Evolutionary conservation across 2,329 filamentous ascomycete species (phyloP), one percentile per base, ranked within the genome.

Genomic region (Knufia fluminis): DNA sequence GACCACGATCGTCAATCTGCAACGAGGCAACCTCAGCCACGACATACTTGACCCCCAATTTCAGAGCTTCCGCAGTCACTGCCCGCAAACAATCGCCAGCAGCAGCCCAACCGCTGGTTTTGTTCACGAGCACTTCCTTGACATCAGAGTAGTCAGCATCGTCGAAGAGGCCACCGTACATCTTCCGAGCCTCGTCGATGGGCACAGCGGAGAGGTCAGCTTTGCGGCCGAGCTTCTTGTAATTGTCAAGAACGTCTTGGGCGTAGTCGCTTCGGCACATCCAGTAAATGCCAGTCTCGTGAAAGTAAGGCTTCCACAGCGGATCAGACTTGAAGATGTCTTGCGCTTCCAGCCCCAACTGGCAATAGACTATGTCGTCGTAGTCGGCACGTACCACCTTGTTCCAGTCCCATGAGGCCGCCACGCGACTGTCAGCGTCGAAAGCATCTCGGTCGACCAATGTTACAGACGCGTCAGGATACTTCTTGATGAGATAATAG

Each of bases 81-180:
- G 73, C 75, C 45, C 68, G 62, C 52, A 83, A 60, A 24, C 72
- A 71, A 55, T 81, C 77, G 2, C 76, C 77, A 1, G 80, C 80
- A n/a, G 77, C 77, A 4, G 73, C 79, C 77, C 78, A 83, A 1
- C 80, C 80, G 61, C 76, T 78, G 26, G 70, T 74, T 52, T 71
- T 74, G 66, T 83, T 83, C 39, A 82, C 65, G 12, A 80, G 67
- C 2, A 82, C 77, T 56, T 80, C 75, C 56, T 74, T 78, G 40
- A 76, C 78, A 1, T 71, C 77, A 0, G 67, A 68, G 57, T 80
- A 83, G 49, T 82, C 77, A 1, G 79, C 78, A 38, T 79, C 72
- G 8, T 75, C 70, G 51, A 83, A 82, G 1, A 83, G 59, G 0
- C 79, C 79, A 2, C 70, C 72, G 52, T 79, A 81, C 49, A 80